Evolutionary conservation across 1,284 basidiomycete genomes (phyloP).

Genomic region (Polyporus tsugae): DNA sequence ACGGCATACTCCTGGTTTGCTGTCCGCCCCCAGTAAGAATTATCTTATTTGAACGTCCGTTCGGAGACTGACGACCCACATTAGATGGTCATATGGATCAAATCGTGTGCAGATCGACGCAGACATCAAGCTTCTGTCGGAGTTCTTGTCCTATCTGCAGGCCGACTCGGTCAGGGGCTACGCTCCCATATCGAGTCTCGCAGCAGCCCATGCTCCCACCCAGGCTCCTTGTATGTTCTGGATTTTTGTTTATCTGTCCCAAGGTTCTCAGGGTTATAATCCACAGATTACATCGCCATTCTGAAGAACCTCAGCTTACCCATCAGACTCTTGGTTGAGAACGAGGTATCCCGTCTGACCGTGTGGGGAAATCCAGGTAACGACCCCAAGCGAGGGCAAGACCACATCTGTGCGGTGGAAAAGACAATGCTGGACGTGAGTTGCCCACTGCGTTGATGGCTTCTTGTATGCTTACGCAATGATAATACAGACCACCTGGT

Average conservation of each 20-base stretch:
- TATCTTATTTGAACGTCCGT: neutral
- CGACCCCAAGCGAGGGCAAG: slow-evolving; percentile 72
- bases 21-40: slow-evolving; percentile 82
- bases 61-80: neutral
- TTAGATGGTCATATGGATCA: slow-evolving; percentile 93
- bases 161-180: slow-evolving; percentile 76
- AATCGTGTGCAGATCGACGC: slow-evolving; percentile 90
- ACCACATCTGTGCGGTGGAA: slow-evolving; percentile 67
- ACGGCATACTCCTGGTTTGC: slow-evolving; percentile 94
- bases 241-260: neutral
- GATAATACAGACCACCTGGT: slow-evolving; percentile 70
- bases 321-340: slow-evolving; percentile 86
- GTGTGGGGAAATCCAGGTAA: slow-evolving; percentile 94
- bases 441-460: neutral
- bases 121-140: slow-evolving; percentile 87
- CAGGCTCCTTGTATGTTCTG: slow-evolving; percentile 54
- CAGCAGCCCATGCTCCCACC: slow-evolving; percentile 56
- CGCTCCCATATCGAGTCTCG: slow-evolving; percentile 75
- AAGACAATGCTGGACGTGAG: slow-evolving; percentile 67
- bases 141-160: slow-evolving; percentile 83
- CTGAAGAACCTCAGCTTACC: slow-evolving; percentile 69
- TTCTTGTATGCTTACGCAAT: slow-evolving; percentile 10
- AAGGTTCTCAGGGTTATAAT: neutral
- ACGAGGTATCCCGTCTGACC: slow-evolving; percentile 85
- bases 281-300: slow-evolving; percentile 60